These are phyloP conservation scores for Botrytis byssoidea DNA, from an alignment of 2,329 filamentous ascomycete genomes.

Conservation along the genomic window DNA sequence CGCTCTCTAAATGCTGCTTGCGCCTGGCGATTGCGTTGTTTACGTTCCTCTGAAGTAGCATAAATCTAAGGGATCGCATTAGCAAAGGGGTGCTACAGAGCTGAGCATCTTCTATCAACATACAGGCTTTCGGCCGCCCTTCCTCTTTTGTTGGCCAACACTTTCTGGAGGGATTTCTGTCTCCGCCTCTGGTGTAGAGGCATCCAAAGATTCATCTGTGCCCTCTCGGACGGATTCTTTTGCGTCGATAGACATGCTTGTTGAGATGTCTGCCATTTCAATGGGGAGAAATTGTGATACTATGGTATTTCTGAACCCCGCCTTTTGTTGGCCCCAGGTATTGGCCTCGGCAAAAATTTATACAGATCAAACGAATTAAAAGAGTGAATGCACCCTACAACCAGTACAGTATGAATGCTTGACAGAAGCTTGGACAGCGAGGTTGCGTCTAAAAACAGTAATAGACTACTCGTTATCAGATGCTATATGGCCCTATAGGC, in stretches of 20 bases:
- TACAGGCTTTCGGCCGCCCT: slow-evolving; percentile 97
- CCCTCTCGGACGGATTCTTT: slow-evolving; percentile 57
- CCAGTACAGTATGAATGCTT: slow-evolving; percentile 17
- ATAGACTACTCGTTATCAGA: slow-evolving; percentile 21
- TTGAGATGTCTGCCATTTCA: slow-evolving; percentile 22
- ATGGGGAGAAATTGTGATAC: not conserved
- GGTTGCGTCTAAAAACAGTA: slow-evolving; percentile 14
- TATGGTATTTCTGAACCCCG: slow-evolving; percentile 7
- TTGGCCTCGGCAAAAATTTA: slow-evolving; percentile 18
- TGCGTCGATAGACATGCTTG: slow-evolving; percentile 64
- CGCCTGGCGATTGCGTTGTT: slow-evolving; percentile 94
- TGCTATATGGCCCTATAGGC: slow-evolving; percentile 18
- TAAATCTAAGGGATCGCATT: slow-evolving; percentile 68
- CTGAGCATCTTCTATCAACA: slow-evolving; percentile 40
- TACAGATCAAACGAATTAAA: slow-evolving; percentile 18
- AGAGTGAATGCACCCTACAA: not conserved
- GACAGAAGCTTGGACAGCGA: slow-evolving; percentile 20
- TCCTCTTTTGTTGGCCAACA: slow-evolving; percentile 74
- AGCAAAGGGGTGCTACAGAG: slow-evolving; percentile 23
- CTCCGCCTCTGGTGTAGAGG: slow-evolving; percentile 57
- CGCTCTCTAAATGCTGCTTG: slow-evolving; percentile 97
- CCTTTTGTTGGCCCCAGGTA: slow-evolving; percentile 15
- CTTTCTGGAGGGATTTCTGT: slow-evolving; percentile 46
- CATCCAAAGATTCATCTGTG: slow-evolving; percentile 58
- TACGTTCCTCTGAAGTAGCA: slow-evolving; percentile 96